A percentile compares a stretch with the other conserved stretches of the same genome.
phyloP scores from a whole-genome alignment of 2,329 filamentous ascomycete species.

The Penicillium sp. region DNA sequence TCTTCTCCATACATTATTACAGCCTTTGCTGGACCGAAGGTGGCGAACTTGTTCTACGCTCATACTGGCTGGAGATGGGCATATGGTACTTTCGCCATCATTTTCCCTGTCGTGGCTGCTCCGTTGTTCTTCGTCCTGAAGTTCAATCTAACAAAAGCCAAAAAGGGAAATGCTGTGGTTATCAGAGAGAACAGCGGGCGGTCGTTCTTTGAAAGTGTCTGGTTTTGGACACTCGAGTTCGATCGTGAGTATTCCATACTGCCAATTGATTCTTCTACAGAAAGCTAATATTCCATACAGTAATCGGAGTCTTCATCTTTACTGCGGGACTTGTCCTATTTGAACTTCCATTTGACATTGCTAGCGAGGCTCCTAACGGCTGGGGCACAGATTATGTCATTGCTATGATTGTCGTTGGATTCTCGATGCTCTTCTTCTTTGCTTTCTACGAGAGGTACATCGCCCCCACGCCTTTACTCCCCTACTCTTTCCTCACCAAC shows the following conservation, averaged over 20 bases:
- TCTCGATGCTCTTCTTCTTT: constrained; percentile 54
- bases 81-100: constrained; percentile 60
- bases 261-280: background rate
- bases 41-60: constrained; percentile 51
- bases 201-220: constrained; percentile 45
- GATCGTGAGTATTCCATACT: constrained; percentile 45
- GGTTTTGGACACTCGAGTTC: constrained; percentile 59
- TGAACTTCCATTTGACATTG: constrained; percentile 44
- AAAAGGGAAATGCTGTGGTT: constrained; percentile 50
- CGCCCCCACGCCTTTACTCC: constrained; percentile 48
- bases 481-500: constrained; percentile 37
- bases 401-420: constrained; percentile 53
- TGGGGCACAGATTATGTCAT: constrained; percentile 50
- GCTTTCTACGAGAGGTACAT: constrained; percentile 52
- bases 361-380: constrained; percentile 33
- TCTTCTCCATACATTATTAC: constrained; percentile 63
- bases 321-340: constrained; percentile 61
- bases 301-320: constrained; percentile 60
- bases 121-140: constrained; percentile 58
- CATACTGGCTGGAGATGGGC: constrained; percentile 60
- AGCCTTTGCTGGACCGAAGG: constrained; percentile 56
- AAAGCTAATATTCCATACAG: constrained; percentile 19
- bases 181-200: constrained; percentile 42
- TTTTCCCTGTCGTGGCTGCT: constrained; percentile 55
- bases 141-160: constrained; percentile 56